Conservation (phyloP, 2,329 filamentous ascomycete species). For the Diaporthe longicolla region DNA sequence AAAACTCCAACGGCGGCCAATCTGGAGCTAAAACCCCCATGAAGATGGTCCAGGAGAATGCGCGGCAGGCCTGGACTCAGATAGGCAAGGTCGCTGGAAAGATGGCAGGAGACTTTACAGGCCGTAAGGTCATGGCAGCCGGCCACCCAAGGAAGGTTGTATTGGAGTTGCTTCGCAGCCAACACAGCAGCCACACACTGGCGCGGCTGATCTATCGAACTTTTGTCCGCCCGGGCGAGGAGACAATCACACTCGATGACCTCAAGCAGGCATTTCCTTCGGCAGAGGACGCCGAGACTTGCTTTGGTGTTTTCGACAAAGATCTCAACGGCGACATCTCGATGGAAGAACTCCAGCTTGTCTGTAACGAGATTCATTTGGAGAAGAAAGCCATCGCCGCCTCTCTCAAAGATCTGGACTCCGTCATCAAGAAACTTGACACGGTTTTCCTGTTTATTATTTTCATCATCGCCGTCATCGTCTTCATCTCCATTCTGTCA, state of each 20-base stretch:
- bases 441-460: conserved; percentile 92
- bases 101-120: conserved; percentile 93
- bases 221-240: conserved; percentile 80
- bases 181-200: conserved; percentile 82
- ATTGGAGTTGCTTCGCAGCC: conserved; percentile 80
- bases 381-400: conserved; percentile 97
- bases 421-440: conserved; percentile 91
- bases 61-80: conserved; percentile 81
- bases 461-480: conserved; percentile 82
- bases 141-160: conserved; percentile 90
- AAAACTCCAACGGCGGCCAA: conserved; percentile 50
- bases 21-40: conserved; percentile 82
- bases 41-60: conserved; percentile 79
- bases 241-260: conserved; percentile 84
- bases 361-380: conserved; percentile 93
- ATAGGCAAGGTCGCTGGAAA: conserved; percentile 88
- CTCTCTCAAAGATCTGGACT: conserved; percentile 94
- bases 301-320: conserved; percentile 94
- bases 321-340: conserved; percentile 97
- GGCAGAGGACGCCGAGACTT: conserved; percentile 88
- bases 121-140: conserved; percentile 74
- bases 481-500: conserved; percentile 91
- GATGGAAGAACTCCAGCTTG: conserved; percentile 92
- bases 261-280: conserved; percentile 83
- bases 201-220: conserved; percentile 91